A percentile compares a stretch with the other conserved stretches of the same genome.
phyloP scores from a whole-genome alignment of 2,329 filamentous ascomycete genomes.

The Paramyrothecium sp. region DNA sequence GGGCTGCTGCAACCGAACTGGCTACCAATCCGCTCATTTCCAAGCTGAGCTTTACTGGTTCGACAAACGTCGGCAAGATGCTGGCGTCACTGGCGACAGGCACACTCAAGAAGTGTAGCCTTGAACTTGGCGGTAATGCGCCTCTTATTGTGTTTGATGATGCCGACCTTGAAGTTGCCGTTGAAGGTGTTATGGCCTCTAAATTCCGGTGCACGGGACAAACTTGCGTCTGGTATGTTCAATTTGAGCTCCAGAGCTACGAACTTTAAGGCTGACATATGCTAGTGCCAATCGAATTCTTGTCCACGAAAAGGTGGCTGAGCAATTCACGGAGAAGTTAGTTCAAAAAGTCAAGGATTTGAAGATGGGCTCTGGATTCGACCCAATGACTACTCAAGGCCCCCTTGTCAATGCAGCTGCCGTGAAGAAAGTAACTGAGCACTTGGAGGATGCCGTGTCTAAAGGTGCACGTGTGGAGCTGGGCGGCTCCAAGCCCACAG shows the following conservation, averaged over 20 bases:
- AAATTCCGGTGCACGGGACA: slow-evolving; percentile 50
- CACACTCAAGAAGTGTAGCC: slow-evolving; percentile 63
- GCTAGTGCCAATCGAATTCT: slow-evolving; percentile 28
- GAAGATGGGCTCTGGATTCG: slow-evolving; percentile 23
- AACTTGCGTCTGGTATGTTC: slow-evolving; percentile 54
- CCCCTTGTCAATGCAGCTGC: slow-evolving; percentile 64
- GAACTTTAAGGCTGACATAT: slow-evolving; percentile 2
- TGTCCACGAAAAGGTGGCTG: slow-evolving; percentile 28
- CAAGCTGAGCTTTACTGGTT: slow-evolving; percentile 71
- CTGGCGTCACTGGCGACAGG: slow-evolving; percentile 60
- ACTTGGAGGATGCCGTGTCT: slow-evolving; percentile 59
- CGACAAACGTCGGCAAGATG: slow-evolving; percentile 59
- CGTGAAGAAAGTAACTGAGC: slow-evolving; percentile 57
- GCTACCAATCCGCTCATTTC: slow-evolving; percentile 23
- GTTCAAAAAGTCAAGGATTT: slow-evolving; percentile 25
- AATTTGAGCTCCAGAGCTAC: neutral
- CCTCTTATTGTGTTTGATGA: slow-evolving; percentile 65
- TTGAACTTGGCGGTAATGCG: slow-evolving; percentile 71
- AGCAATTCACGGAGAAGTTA: slow-evolving; percentile 25
- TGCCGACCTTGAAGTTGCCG: slow-evolving; percentile 62
- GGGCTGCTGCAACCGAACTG: slow-evolving; percentile 27
- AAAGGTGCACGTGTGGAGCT: slow-evolving; percentile 58
- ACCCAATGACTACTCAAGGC: slow-evolving; percentile 23
- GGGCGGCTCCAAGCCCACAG: slow-evolving; percentile 63
- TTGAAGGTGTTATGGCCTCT: slow-evolving; percentile 48